Evolutionary conservation across 2,329 filamentous ascomycete species (phyloP).

Genomic region (Pseudofabraea citricarpa): DNA sequence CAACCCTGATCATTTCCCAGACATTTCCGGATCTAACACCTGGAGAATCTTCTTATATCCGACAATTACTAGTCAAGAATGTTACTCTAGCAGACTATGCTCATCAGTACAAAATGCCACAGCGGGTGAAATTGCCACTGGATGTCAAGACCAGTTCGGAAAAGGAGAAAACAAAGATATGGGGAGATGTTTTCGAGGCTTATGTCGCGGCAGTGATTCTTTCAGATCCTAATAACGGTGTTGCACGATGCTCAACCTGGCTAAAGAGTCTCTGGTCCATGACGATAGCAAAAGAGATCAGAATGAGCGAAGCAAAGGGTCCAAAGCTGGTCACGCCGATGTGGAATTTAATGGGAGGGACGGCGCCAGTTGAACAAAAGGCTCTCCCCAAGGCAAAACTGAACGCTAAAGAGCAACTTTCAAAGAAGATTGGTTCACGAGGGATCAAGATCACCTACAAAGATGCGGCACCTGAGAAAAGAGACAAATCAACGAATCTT

Average conservation of each 20-base stretch:
- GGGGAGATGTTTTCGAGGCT: constrained; percentile 86
- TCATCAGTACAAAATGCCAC: constrained; percentile 64
- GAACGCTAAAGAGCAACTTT: constrained; percentile 48
- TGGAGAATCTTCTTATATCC: constrained; percentile 68
- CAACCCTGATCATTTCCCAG: constrained; percentile 69
- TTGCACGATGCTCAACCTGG: constrained; percentile 61
- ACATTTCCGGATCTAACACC: constrained; percentile 62
- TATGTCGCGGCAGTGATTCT: constrained; percentile 78
- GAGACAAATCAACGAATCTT: constrained; percentile 48
- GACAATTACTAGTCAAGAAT: constrained; percentile 79
- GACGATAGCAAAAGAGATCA: constrained; percentile 53
- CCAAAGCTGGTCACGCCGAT: constrained; percentile 19
- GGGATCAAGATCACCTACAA: constrained; percentile 58
- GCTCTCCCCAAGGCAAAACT: constrained; percentile 17
- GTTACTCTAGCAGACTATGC: constrained; percentile 69
- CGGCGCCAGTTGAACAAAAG: constrained; percentile 5
- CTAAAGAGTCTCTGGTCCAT: constrained; percentile 69
- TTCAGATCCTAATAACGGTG: constrained; percentile 59
- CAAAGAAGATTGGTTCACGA: constrained; percentile 42
- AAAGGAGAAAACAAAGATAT: constrained; percentile 63
- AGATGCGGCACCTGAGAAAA: constrained; percentile 47
- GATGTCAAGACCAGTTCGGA: constrained; percentile 35
- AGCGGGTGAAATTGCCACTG: constrained; percentile 52
- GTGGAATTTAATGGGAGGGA: constrained; percentile 21
- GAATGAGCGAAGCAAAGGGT: constrained; percentile 26